Base-by-base conservation (phyloP, 805 yeast genomes). In the Wickerhamomyces subpelliculosus region DNA sequence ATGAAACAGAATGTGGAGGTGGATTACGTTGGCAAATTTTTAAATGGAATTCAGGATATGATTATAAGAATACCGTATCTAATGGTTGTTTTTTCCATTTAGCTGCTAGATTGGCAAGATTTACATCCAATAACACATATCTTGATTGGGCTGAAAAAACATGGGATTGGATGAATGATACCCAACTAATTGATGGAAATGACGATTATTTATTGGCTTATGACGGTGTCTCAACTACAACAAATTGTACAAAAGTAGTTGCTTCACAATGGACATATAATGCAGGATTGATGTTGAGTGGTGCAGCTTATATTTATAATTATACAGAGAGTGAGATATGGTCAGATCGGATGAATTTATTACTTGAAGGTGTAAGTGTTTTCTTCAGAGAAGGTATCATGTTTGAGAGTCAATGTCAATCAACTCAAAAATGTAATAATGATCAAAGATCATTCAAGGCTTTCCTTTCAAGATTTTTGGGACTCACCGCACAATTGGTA, bases 11-110 rank as follows among this genome's bases (percentile, higher is more conserved):
- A 5, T 90, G 98, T 64, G 73, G 70, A 32, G 97, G 98, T 42
- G 97, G 98, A 1, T 64, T 90, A 43, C 72, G 97, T 61, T 90
- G 97, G 97, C 97, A 90, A 67, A 90, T 90, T 53, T 90, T 81
- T 65, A 72, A 80, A 40, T 89, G 96, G 95, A 90, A 90, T 58
- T 72, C 86, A 7, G 98, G 97, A 44, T 90, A 88, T 58, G 84
- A 85, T 59, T 90, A 90, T 62, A 90, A 90, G 61, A 90, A 90
- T 60, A 67, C 96, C 27, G 86, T 89, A 41, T 72, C 94, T n/a
- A 89, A 86, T 60, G 97, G 95, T 21, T 84, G 89, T 35, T 66
- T 89, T 39, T 88, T 89, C 73, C 87, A 86, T 49, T 57, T 89
- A 29, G 94, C 84, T 14, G 93, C 96, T 1, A 71, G 97, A 45